phyloP scores from a whole-genome alignment of 2,329 filamentous ascomycete genomes.

The Aaosphaeria pasadenensis region DNA sequence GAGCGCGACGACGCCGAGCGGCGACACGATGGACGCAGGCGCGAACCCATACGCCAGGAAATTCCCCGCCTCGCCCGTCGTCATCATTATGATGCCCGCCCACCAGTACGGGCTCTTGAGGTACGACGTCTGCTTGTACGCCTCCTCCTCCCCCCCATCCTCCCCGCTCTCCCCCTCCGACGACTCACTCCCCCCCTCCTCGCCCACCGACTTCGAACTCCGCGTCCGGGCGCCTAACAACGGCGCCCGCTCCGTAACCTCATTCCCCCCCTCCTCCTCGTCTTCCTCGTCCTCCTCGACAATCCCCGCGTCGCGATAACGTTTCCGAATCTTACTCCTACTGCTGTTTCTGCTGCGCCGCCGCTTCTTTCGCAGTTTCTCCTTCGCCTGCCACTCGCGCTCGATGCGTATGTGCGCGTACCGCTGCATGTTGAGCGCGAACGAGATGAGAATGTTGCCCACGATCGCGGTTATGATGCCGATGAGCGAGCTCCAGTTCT shows the following conservation, averaged over 20 bases:
- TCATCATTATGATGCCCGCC: slow-evolving; percentile 89
- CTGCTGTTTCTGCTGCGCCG: slow-evolving; percentile 45
- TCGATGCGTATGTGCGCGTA: slow-evolving; percentile 89
- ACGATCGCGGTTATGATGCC: slow-evolving; percentile 90
- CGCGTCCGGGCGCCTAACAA: slow-evolving; percentile 11
- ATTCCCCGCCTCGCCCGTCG: slow-evolving; percentile 88
- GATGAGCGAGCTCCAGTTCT: slow-evolving; percentile 84
- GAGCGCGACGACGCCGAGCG: slow-evolving; percentile 91
- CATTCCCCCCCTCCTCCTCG: slow-evolving; percentile 4
- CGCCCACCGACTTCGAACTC: not conserved
- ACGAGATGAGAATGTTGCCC: slow-evolving; percentile 89
- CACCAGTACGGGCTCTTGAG: slow-evolving; percentile 95
- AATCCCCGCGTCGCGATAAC: too few species aligned
- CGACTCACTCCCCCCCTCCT: not conserved
- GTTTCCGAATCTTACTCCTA: slow-evolving; percentile 18
- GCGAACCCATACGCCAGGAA: slow-evolving; percentile 98
- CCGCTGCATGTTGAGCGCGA: slow-evolving; percentile 93
- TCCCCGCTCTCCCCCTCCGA: slow-evolving; percentile 22
- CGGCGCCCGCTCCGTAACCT: slow-evolving; percentile 31
- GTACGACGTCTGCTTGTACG: slow-evolving; percentile 64
- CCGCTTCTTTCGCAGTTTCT: slow-evolving; percentile 27
- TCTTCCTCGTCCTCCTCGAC: slow-evolving; percentile 24
- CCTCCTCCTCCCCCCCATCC: slow-evolving; percentile 39
- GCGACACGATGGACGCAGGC: slow-evolving; percentile 94
- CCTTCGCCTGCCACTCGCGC: slow-evolving; percentile 59